These are phyloP conservation scores for Globisporangium apiculatum DNA, from an alignment of 352 stramenopile genomes.

Conservation along the genomic window DNA sequence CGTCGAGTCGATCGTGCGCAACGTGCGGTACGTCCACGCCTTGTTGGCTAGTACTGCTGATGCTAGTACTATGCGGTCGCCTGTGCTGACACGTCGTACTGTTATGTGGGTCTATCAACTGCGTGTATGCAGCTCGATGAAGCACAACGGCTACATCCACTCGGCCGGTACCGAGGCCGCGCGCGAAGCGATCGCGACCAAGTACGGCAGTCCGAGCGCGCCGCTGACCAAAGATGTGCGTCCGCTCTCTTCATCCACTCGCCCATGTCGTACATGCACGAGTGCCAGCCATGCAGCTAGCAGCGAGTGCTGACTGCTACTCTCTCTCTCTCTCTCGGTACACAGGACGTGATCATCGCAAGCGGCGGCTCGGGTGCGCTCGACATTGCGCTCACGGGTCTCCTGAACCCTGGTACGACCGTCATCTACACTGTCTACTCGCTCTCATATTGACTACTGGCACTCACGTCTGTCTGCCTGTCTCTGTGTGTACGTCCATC, in stretches of 20 bases:
- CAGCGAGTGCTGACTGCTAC: too few species aligned
- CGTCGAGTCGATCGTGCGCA: constrained; percentile 62
- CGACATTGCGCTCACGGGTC: constrained; percentile 87
- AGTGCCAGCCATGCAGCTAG: too few species aligned
- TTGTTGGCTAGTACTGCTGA: too few species aligned
- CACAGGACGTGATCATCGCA: constrained; percentile 89
- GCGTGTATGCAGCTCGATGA: constrained; percentile 41
- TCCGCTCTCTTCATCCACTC: background rate
- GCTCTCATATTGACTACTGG: too few species aligned
- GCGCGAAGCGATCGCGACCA: constrained; percentile 82
- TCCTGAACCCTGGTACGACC: constrained; percentile 70
- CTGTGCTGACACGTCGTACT: too few species aligned
- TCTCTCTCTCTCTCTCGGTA: background rate
- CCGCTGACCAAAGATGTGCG: constrained; percentile 72
- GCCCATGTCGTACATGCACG: too few species aligned
- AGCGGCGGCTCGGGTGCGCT: constrained; percentile 92
- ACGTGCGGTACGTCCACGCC: constrained; percentile 28
- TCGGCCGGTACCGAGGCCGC: constrained; percentile 83
- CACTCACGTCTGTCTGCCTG: background rate
- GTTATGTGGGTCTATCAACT: background rate
- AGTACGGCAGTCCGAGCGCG: constrained; percentile 51
- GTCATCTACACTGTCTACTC: too few species aligned
- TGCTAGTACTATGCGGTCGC: too few species aligned
- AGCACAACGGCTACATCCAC: constrained; percentile 91
- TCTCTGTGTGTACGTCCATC: background rate